Percentiles rank a stretch among this genome's conserved stretches.
phyloP scores from a whole-genome alignment of 305 asterid genomes.

The Solanum hybrid region DNA sequence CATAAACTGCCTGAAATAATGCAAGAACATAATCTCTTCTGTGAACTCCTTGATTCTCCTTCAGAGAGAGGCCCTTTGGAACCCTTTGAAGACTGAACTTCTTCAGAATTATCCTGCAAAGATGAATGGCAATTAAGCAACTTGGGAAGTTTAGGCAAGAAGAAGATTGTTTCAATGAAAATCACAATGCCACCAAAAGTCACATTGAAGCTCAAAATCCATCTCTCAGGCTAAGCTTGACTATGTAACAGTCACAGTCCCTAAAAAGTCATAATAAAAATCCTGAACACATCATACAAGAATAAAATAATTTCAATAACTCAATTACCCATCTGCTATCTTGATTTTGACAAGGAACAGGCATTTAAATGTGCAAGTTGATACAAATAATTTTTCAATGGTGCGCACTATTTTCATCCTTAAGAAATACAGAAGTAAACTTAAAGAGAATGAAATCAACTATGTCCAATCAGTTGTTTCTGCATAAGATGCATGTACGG shows the following conservation, averaged over 20 bases:
- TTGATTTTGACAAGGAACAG: neutral
- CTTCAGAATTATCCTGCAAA: slow-evolving; percentile 16
- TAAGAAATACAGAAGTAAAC: neutral
- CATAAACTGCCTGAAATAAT: slow-evolving; percentile 7
- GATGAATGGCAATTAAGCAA: neutral
- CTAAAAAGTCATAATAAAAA: neutral
- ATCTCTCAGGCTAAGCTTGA: neutral
- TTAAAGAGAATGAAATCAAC: neutral
- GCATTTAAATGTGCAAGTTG: neutral
- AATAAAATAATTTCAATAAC: neutral
- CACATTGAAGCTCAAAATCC: slow-evolving; percentile 2
- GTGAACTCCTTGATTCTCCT: slow-evolving; percentile 6
- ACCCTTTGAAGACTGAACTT: slow-evolving; percentile 10
- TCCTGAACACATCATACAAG: neutral
- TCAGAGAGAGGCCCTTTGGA: slow-evolving; percentile 16
- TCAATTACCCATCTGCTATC: neutral
- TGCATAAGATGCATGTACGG: neutral
- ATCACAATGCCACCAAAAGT: neutral
- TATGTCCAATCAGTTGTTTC: neutral
- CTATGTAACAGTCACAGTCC: neutral
- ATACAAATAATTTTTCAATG: neutral
- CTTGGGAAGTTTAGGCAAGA: neutral
- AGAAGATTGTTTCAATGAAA: neutral
- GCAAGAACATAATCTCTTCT: slow-evolving; percentile 7
- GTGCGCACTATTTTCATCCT: neutral